These are phyloP conservation scores for Carex cristatella DNA, from an alignment of 176 grass and related monocot genomes.

Conservation along the genomic window DNA sequence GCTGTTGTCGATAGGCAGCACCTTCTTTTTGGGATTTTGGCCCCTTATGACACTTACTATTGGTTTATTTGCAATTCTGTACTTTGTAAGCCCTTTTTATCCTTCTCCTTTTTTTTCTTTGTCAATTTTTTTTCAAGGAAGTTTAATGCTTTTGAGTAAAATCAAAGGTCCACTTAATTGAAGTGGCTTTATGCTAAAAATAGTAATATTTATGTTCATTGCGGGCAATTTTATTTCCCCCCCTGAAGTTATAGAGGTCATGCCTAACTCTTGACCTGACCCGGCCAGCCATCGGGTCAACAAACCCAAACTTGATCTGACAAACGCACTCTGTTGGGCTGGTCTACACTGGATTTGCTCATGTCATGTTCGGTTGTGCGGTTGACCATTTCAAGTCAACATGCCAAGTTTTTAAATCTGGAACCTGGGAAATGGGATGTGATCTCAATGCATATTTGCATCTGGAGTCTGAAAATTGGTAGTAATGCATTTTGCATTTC, in stretches of 20 bases:
- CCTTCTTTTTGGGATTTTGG: slow-evolving; percentile 85
- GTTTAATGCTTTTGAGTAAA: not conserved
- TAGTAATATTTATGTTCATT: not conserved
- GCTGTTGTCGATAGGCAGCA: slow-evolving; percentile 72
- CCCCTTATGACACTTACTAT: slow-evolving; percentile 61
- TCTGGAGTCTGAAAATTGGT: not conserved
- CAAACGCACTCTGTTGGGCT: not conserved
- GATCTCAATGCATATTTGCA: not conserved
- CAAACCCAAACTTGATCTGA: not conserved
- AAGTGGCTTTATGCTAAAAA: not conserved
- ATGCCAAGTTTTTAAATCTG: not conserved
- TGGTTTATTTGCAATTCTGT: slow-evolving; percentile 66
- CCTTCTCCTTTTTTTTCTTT: not conserved
- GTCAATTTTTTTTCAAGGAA: not conserved
- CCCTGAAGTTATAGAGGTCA: not conserved
- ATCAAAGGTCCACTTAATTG: not conserved
- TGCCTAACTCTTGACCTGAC: not conserved
- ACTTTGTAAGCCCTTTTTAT: slow-evolving; percentile 42
- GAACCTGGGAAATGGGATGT: not conserved
- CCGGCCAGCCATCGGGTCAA: not conserved
- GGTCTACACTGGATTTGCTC: not conserved
- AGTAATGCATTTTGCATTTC: not conserved
- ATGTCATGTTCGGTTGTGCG: not conserved
- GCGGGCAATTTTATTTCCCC: not conserved
- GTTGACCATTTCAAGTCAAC: not conserved